phyloP scores from a whole-genome alignment of 2,329 filamentous ascomycete species.

The Delphinella strobiligena region DNA sequence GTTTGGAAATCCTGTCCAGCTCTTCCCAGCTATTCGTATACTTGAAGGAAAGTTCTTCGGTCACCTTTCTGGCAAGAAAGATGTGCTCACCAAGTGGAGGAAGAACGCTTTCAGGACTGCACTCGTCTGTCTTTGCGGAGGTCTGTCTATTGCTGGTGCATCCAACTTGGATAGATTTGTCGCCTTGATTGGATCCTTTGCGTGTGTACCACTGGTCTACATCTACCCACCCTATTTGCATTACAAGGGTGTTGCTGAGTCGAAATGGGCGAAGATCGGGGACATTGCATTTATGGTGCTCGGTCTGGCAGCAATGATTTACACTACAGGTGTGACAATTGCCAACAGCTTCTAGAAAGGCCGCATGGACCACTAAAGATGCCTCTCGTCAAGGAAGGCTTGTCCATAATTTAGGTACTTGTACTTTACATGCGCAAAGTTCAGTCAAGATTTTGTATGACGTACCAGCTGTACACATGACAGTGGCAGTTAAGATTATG shows the following conservation, averaged over 20 bases:
- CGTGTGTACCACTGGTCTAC: conserved; percentile 65
- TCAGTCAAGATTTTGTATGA: too few relatives aligned
- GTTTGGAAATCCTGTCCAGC: conserved; percentile 61
- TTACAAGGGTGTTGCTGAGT: conserved; percentile 52
- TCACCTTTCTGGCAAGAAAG: conserved; percentile 53
- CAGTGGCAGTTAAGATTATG: too few relatives aligned
- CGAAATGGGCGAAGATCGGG: conserved; percentile 41
- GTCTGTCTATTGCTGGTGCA: conserved; percentile 51
- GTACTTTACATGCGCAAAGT: too few relatives aligned
- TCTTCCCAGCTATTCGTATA: conserved; percentile 63
- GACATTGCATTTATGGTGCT: conserved; percentile 53
- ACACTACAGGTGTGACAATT: conserved; percentile 55
- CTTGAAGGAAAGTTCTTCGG: conserved; percentile 57
- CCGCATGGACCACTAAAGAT: too few relatives aligned
- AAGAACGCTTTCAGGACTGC: conserved; percentile 55
- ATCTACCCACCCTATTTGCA: conserved; percentile 65
- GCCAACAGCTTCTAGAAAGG: conserved; percentile 13
- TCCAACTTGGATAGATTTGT: conserved; percentile 64
- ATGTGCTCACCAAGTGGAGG: conserved; percentile 57
- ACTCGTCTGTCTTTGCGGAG: conserved; percentile 47
- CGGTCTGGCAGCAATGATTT: conserved; percentile 56
- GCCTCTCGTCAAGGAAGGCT: too few relatives aligned
- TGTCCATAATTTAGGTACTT: too few relatives aligned
- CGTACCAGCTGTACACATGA: too few relatives aligned
- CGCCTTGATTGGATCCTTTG: conserved; percentile 59